Base-by-base conservation (phyloP, 306 rosid species). In the Phaseolus lunatus region DNA sequence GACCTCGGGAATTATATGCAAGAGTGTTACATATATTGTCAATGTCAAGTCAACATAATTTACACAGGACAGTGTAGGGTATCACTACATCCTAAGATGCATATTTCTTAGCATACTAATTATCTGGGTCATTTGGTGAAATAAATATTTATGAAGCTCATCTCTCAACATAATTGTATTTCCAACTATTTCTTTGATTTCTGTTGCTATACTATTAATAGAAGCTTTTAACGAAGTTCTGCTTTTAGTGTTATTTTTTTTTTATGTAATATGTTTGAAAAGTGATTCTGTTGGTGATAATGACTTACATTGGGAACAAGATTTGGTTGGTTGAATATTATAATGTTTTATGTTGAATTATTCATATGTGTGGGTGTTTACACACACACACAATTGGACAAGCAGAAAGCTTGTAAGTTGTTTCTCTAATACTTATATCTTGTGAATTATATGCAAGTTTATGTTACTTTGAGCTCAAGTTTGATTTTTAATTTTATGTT, bases 301-400 rank as follows among this genome's bases (percentile, higher is more conserved):
- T 54, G 58, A 18, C 31, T 77, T 2, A 43, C 5, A 19, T 27
- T 44, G 37, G 70, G 52, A 76, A 64, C 24, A 35, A 0, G 41
- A 50, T 19, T 54, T 54, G 53, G 63, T 57, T 70, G 70, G 43
- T 69, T 31, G 64, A n/a, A 44, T 78, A 19, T 48, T 44, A 18
- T 1, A 3, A n/a, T n/a, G 18, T 26, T 41, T 73, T 23, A 11
- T 33, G n/a, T 35, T 12, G 22, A 47, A 22, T 12, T 13, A 10
- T 58, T 22, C 43, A 15, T 45, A 41, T 41, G 1, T 41, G 14
- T 22, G 20, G 23, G 24, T 74, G 12, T 59, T 4, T 1, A 29
- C 31, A 35, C 9, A 35, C 9, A 35, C 9, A 7, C 9, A 35
- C 2, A 50, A 22, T 35, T 65, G 80, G 20, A 33, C 9, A 33